Evolutionary conservation across 352 stramenopile species (phyloP).

Genomic region (Blastocystis sp.): DNA sequence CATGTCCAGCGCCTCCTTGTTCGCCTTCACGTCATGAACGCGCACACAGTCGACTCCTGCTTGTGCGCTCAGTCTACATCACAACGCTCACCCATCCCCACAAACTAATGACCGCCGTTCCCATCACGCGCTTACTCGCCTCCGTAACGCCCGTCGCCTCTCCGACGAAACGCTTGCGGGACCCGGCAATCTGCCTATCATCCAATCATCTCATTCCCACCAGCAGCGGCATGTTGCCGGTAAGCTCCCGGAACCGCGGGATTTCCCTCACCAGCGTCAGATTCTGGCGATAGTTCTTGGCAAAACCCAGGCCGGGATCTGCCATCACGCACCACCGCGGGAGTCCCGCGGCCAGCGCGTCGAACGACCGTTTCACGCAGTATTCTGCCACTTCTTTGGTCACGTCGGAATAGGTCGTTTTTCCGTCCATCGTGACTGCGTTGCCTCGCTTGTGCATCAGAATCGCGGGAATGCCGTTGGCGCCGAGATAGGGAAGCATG

Average conservation of each 20-base stretch:
- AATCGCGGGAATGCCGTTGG: slow-evolving; percentile 66
- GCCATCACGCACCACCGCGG: slow-evolving; percentile 83
- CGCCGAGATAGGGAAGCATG: slow-evolving; percentile 70
- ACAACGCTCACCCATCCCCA: slow-evolving; percentile 20
- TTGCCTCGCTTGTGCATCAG: slow-evolving; percentile 94
- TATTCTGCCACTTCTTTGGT: slow-evolving; percentile 73
- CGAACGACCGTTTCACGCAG: slow-evolving; percentile 68
- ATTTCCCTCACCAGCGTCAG: slow-evolving; percentile 75
- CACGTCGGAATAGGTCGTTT: slow-evolving; percentile 65
- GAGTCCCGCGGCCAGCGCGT: slow-evolving; percentile 74
- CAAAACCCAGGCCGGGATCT: slow-evolving; percentile 93
- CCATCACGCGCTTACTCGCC: slow-evolving; percentile 77
- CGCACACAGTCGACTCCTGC: slow-evolving; percentile 77
- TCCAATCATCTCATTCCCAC: slow-evolving; percentile 54
- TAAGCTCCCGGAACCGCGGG: slow-evolving; percentile 59
- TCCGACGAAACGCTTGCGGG: slow-evolving; percentile 91
- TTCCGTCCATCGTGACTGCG: slow-evolving; percentile 83
- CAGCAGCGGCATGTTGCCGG: slow-evolving; percentile 63
- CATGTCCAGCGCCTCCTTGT: slow-evolving; percentile 70
- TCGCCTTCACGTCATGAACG: slow-evolving; percentile 83
- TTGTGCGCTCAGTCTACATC: slow-evolving; percentile 32
- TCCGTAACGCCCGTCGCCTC: slow-evolving; percentile 74
- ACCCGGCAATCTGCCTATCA: slow-evolving; percentile 71
- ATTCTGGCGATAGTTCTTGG: slow-evolving; percentile 81
- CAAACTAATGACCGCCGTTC: slow-evolving; percentile 67